Evolutionary conservation across 805 yeast genomes (phyloP), one percentile per base, ranked within the genome.

Genomic region (Metschnikowia vanudenii): DNA sequence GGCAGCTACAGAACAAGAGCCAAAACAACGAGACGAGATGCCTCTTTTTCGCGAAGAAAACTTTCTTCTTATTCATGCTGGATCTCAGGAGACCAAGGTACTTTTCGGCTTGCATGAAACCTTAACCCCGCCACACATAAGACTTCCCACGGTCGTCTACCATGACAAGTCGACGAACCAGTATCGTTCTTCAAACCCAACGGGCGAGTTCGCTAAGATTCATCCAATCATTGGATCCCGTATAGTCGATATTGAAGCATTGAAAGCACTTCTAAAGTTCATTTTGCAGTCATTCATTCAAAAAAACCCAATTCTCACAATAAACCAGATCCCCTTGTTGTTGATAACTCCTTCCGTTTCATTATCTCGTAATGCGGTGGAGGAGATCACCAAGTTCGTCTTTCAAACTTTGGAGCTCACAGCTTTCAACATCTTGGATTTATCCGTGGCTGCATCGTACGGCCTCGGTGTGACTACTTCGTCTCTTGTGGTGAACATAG

Each of bases 81-180:
- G 97, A 24, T 85, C 96, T 2, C 72, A 69, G 43, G 69, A 76
- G 44, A 88, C 97, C 0, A 69, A 84, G 44, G 87, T 88, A 24
- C 86, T 85, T 54, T 82, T 87, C 61, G 97, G 97, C 2, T 71
- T 91, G 22, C 95, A 85, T 55, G 84, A 79, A 43, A 73, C 86
- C 1, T 74, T 88, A 51, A 68, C 85, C 8, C 88, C 94, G 1
- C 96, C 97, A 1, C 78, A 82, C 20, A 79, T 78, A 52, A 80
- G 80, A 46, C 72, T 90, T 24, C 96, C 96, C n/a, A 82, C 96
- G 0, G 73, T 73, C 32, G 95, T 92, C 8, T 86, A 79, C 62
- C 71, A 68, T 42, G 73, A 75, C 51, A 60, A 69, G 10, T 58
- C 24, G 46, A 66, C 59, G 52, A 63, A 53, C 57, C 69, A 51